Evolutionary conservation across 2,329 filamentous ascomycete genomes (phyloP), one percentile per base, ranked within the genome.

Genomic region (Emmonsia crescens): DNA sequence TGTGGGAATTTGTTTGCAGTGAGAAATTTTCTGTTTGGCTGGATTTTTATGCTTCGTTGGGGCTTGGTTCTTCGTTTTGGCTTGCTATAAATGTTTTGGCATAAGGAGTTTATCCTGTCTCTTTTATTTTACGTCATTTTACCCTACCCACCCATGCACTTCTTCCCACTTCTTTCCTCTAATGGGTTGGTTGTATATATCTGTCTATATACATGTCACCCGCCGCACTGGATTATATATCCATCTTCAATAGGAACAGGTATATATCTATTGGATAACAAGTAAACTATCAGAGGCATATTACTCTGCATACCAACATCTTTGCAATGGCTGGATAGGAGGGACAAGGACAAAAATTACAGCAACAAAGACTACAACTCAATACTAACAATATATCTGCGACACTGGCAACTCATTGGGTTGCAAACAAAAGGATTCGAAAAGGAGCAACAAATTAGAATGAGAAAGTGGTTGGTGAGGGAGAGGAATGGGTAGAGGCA

Each of bases 1-100:
- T 76, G 78, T 87, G 67, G 80, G 82, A n/a, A 87, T 87, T 66
- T 87, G 85, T 73, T 76, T 86, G 73, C 78, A 80, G 68, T 80
- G 68, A 76, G 27, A n/a, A n/a, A 19, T 24, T 21, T n/a, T 24
- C 5, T n/a, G 5, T 19, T 33, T 31, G 29, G 55, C 16, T 42
- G 60, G 49, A 38, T 48, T 9, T 9, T 14, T 44, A 31, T 27
- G 38, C 40, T 27, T 14, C 24, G 31, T 51, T 38, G 48, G 58
- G 21, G 19, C 9, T 59, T 49, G 14, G 40, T 44, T n/a, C 40
- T 8, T 44, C 6, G 2, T 36, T 8, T 21, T 58, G 16, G 2
- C 10, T 46, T 38, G 3, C 21, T 46, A 29, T 40, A 3, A 19
- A 29, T 36, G n/a, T 44, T 57, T 21, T 42, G 27, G 54, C 9